Evolutionary conservation across 2,329 filamentous ascomycete species (phyloP).

Genomic region (Colletotrichum godetiae): DNA sequence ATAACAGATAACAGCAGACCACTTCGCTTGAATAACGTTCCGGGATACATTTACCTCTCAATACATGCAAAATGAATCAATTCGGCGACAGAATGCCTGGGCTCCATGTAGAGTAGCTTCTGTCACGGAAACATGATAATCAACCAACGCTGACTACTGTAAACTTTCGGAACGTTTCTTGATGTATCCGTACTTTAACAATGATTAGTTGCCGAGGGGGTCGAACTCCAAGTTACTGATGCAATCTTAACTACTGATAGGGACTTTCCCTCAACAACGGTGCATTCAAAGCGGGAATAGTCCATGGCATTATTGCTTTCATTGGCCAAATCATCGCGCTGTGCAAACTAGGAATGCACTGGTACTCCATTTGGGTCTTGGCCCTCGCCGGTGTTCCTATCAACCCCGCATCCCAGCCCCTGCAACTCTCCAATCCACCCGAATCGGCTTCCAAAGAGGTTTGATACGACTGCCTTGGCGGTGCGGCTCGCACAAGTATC

Average conservation of each 20-base stretch:
- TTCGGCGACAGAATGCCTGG: too few relatives aligned
- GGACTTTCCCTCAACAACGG: neutral
- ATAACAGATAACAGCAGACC: neutral
- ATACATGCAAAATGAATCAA: too few relatives aligned
- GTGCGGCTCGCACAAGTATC: slow-evolving; percentile 1
- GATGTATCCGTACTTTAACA: too few relatives aligned
- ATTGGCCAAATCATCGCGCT: slow-evolving; percentile 7
- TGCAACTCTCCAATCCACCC: neutral
- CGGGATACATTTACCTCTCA: too few relatives aligned
- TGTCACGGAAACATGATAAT: too few relatives aligned
- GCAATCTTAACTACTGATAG: neutral
- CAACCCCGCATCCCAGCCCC: slow-evolving; percentile 22
- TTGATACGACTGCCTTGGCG: slow-evolving; percentile 21
- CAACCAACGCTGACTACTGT: too few relatives aligned
- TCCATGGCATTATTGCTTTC: neutral
- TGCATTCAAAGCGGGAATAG: slow-evolving; percentile 18
- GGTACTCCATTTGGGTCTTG: slow-evolving; percentile 12
- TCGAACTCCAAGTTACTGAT: neutral
- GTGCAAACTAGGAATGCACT: neutral
- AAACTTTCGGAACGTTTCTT: too few relatives aligned
- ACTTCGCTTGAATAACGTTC: neutral
- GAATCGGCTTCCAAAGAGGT: neutral
- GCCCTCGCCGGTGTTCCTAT: neutral
- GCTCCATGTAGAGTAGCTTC: too few relatives aligned
- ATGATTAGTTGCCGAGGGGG: too few relatives aligned